A percentile compares a stretch with the other conserved stretches of the same genome.
Evolutionary conservation across 495 filamentous ascomycete genomes (phyloP).

Genomic region (Astrocystis sublimbata): DNA sequence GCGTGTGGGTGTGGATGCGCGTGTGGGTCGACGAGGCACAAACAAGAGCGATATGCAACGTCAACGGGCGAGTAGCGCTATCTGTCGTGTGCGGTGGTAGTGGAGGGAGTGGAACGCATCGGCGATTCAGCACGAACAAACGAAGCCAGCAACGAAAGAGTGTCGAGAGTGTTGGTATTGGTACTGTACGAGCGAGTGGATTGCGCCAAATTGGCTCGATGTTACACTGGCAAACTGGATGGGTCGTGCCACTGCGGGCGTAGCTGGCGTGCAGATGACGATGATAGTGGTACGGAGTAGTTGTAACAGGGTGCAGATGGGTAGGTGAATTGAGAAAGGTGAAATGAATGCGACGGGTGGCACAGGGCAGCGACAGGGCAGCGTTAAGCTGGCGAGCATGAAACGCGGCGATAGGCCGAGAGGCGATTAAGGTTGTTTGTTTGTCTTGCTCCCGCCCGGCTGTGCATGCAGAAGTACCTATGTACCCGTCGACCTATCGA

Average conservation of each 20-base stretch:
- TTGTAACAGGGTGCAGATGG: background rate
- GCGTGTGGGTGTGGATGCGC: background rate
- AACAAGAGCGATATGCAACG: constrained; percentile 13
- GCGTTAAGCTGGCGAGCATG: background rate
- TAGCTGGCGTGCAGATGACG: background rate
- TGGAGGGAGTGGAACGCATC: background rate
- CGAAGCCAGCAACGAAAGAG: too few relatives aligned
- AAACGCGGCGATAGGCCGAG: background rate
- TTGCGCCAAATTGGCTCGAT: constrained; percentile 1
- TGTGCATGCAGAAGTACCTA: too few relatives aligned
- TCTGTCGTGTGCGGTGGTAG: background rate
- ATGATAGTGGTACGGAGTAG: background rate
- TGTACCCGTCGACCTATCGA: background rate
- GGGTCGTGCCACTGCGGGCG: background rate
- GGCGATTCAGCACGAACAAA: too few relatives aligned
- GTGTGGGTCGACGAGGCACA: constrained; percentile 12
- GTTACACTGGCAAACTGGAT: background rate
- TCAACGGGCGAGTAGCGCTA: background rate
- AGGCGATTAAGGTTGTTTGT: too few relatives aligned
- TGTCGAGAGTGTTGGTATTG: too few relatives aligned
- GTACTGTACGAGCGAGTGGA: background rate
- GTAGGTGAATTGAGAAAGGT: too few relatives aligned
- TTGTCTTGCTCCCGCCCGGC: too few relatives aligned
- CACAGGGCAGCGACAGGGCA: background rate
- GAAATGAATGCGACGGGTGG: too few relatives aligned